Evolutionary conservation across 805 yeast genomes (phyloP).

Genomic region (Cyberlindnera mississippiensis): DNA sequence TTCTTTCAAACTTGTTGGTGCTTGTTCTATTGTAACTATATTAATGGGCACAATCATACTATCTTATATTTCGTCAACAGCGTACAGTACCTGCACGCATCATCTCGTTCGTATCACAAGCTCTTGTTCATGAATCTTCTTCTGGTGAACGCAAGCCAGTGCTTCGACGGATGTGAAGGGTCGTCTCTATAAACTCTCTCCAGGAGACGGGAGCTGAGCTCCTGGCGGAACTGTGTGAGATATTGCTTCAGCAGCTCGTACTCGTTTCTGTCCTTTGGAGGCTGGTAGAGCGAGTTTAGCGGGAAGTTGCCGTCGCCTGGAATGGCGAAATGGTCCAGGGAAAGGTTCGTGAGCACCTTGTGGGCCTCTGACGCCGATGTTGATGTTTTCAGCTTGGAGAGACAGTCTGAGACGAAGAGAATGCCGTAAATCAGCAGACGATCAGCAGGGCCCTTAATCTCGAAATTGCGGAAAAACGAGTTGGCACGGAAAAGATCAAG

Average conservation of each 20-base stretch:
- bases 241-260: conserved; percentile 77
- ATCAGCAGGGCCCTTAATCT: conserved; percentile 93
- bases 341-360: conserved; percentile 71
- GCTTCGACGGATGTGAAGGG: conserved; percentile 67
- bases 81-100: too few species aligned
- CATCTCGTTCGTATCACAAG: conserved; percentile 34
- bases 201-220: conserved; percentile 76
- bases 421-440: conserved; percentile 92
- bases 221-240: conserved; percentile 92
- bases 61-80: too few species aligned
- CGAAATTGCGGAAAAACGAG: conserved; percentile 94
- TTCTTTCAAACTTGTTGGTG: too few species aligned
- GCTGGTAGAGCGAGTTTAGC: conserved; percentile 67
- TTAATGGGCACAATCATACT: too few species aligned
- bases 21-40: too few species aligned
- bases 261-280: conserved; percentile 73
- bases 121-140: conserved; percentile 94
- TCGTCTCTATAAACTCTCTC: conserved; percentile 65
- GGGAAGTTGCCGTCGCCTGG: conserved; percentile 98
- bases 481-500: conserved; percentile 92
- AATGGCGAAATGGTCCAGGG: conserved; percentile 81
- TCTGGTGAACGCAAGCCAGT: conserved; percentile 94
- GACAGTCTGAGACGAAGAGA: conserved; percentile 80
- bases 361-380: conserved; percentile 56
- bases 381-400: conserved; percentile 52